Conservation (phyloP, 2,329 filamentous ascomycete genomes). For the Epichloe sp. region DNA sequence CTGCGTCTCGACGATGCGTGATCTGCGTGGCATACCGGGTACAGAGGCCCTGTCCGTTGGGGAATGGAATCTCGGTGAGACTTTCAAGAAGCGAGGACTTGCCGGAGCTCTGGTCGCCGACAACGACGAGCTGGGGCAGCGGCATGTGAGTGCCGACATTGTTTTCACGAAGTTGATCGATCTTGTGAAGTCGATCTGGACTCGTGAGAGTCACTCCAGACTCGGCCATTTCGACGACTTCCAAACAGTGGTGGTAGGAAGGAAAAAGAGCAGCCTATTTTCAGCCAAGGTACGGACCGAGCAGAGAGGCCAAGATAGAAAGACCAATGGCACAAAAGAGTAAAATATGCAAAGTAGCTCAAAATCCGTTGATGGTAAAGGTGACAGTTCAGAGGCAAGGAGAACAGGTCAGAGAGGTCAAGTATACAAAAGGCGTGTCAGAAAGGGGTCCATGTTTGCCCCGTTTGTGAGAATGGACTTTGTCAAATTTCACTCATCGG, state of each 20-base stretch:
- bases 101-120: constrained; percentile 74
- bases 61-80: constrained; percentile 35
- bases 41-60: constrained; percentile 29
- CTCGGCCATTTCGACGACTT: not conserved
- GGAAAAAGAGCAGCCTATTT: not conserved
- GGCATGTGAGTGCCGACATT: constrained; percentile 23
- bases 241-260: not conserved
- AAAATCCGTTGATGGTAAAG: no score
- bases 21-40: constrained; percentile 33
- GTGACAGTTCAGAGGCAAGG: no score
- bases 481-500: no score
- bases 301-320: no score
- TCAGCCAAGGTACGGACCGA: not conserved
- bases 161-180: constrained; percentile 30
- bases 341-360: no score
- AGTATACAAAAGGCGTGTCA: no score
- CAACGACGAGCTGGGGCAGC: constrained; percentile 56
- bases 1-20: constrained; percentile 14
- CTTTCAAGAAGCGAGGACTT: constrained; percentile 76
- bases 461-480: no score
- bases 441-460: no score
- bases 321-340: no score
- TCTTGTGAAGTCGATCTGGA: constrained; percentile 12
- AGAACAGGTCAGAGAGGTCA: no score
- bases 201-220: not conserved